Percentiles rank a stretch among this genome's conserved stretches.
phyloP scores from a whole-genome alignment of 202 grass and related monocot genomes.

The Elaeis oleifera region DNA sequence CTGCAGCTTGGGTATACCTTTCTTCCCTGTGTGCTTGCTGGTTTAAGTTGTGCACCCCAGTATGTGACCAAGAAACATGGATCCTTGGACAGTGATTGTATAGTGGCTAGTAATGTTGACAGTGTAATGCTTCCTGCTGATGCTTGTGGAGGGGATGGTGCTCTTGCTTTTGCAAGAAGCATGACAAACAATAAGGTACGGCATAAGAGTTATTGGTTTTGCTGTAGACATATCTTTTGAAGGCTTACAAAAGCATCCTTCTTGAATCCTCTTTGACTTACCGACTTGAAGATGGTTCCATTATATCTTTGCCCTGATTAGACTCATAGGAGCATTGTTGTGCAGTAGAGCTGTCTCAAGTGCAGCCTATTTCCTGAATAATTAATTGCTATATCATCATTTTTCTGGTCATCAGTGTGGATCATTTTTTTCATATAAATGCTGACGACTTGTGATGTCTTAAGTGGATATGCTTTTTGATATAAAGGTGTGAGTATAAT shows the following conservation, averaged over 20 bases:
- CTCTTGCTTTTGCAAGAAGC: slow-evolving; percentile 65
- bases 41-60: slow-evolving; percentile 70
- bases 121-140: slow-evolving; percentile 75
- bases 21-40: slow-evolving; percentile 77
- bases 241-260: too few relatives aligned
- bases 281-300: too few relatives aligned
- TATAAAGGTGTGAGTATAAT: not conserved
- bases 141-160: slow-evolving; percentile 71
- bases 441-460: too few relatives aligned
- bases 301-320: too few relatives aligned
- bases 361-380: too few relatives aligned
- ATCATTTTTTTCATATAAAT: too few relatives aligned
- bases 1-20: slow-evolving; percentile 89
- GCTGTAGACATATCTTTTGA: not conserved
- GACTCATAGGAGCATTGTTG: too few relatives aligned
- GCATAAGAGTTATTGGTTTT: not conserved
- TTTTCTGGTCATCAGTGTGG: too few relatives aligned
- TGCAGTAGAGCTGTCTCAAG: too few relatives aligned
- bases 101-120: slow-evolving; percentile 68
- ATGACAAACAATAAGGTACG: slow-evolving; percentile 53
- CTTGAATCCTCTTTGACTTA: too few relatives aligned
- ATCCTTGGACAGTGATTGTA: slow-evolving; percentile 28
- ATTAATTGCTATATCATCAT: too few relatives aligned
- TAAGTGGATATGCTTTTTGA: too few relatives aligned
- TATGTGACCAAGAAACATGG: slow-evolving; percentile 48